phyloP scores from a whole-genome alignment of 108 stramenopile genomes.

The Nitzschia palea region DNA sequence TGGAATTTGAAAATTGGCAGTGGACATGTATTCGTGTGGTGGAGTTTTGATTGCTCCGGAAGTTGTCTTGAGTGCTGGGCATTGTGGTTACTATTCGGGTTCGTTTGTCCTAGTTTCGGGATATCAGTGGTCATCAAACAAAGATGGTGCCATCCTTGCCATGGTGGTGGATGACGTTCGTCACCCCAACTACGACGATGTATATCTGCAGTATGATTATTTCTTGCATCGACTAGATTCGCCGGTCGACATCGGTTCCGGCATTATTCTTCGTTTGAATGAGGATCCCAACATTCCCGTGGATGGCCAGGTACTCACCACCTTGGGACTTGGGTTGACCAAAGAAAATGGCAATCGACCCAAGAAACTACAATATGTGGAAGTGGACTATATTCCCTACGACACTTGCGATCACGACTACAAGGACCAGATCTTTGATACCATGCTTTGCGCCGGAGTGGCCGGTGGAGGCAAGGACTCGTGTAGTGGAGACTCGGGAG shows the following conservation, averaged over 20 bases:
- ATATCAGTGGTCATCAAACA: slow-evolving; percentile 5
- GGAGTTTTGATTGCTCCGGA: slow-evolving; percentile 42
- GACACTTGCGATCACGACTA: background rate
- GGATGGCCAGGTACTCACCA: slow-evolving; percentile 31
- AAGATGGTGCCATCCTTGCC: background rate
- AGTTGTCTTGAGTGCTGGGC: slow-evolving; percentile 47
- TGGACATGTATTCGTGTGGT: slow-evolving; percentile 37
- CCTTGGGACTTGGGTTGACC: slow-evolving; percentile 44
- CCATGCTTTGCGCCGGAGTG: slow-evolving; percentile 18
- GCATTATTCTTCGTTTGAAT: slow-evolving; percentile 5
- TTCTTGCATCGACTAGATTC: slow-evolving; percentile 9
- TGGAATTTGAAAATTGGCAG: background rate
- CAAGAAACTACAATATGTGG: background rate
- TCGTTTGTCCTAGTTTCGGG: slow-evolving; percentile 9
- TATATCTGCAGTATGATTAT: slow-evolving; percentile 17
- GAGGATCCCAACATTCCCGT: slow-evolving; percentile 17
- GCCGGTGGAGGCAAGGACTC: slow-evolving; percentile 32
- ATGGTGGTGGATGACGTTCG: background rate
- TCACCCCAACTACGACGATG: slow-evolving; percentile 41
- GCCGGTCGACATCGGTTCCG: background rate
- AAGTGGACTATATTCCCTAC: background rate
- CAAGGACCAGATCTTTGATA: background rate
- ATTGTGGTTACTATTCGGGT: slow-evolving; percentile 27
- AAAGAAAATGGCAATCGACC: background rate
- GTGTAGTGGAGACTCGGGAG: slow-evolving; percentile 57